Evolutionary conservation across 345 rosid species (phyloP).

Genomic region (Camelina neglecta): DNA sequence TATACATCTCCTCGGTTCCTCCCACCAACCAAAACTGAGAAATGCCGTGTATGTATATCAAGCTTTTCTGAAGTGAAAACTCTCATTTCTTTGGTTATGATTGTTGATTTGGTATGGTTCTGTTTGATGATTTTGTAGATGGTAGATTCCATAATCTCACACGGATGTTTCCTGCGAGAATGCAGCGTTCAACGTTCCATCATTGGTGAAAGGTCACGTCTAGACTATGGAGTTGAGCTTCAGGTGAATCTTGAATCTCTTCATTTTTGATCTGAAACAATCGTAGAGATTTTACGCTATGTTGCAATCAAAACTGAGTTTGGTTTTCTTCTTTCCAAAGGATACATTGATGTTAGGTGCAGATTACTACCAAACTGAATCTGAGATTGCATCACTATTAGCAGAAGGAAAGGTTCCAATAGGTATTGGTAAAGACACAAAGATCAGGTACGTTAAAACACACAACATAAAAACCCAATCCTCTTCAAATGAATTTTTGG

Average conservation of each 20-base stretch:
- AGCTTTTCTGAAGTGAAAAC: not conserved
- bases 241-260: conserved; percentile 49
- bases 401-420: conserved; percentile 73
- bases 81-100: conserved; percentile 15
- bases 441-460: conserved; percentile 56
- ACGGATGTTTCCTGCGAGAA: conserved; percentile 85
- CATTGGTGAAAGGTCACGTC: conserved; percentile 75
- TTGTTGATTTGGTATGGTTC: conserved; percentile 20
- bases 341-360: conserved; percentile 95
- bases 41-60: conserved; percentile 57
- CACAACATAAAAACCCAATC: not conserved
- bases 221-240: conserved; percentile 80
- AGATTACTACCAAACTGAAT: conserved; percentile 77
- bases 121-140: conserved; percentile 48
- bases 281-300: not conserved
- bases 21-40: conserved; percentile 80
- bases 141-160: conserved; percentile 71
- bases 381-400: conserved; percentile 61
- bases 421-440: conserved; percentile 72
- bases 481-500: not conserved
- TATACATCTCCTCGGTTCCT: conserved; percentile 83
- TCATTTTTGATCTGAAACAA: not conserved
- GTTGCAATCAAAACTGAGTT: conserved; percentile 3
- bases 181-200: conserved; percentile 79
- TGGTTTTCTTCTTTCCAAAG: conserved; percentile 34